phyloP scores from a whole-genome alignment of 805 yeast species.

The Cyberlindnera mississippiensis region DNA sequence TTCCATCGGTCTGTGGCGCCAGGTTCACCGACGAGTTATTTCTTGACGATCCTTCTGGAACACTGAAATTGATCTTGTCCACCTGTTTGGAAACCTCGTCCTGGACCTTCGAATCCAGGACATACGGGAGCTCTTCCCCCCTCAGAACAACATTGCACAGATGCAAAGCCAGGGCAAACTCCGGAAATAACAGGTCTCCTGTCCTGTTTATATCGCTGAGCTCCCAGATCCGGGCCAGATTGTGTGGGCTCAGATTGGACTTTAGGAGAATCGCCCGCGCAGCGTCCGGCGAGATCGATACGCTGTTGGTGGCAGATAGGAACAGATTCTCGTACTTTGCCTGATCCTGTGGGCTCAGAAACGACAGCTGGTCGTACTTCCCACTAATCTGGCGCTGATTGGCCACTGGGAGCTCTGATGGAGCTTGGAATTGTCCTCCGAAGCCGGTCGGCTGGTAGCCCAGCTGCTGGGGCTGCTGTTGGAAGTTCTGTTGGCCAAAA shows the following conservation, averaged over 20 bases:
- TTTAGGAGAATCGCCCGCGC: conserved; percentile 78
- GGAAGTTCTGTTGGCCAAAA: conserved; percentile 2
- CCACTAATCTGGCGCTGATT: conserved; percentile 1
- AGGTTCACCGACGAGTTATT: conserved; percentile 3
- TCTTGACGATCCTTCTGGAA: conserved; percentile 48
- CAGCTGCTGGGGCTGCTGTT: conserved; percentile 10
- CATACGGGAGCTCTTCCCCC: conserved; percentile 73
- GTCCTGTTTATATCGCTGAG: conserved; percentile 82
- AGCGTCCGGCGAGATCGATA: conserved; percentile 61
- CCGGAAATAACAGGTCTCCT: conserved; percentile 86
- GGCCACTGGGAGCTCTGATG: background rate
- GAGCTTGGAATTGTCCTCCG: background rate
- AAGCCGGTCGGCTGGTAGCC: conserved; percentile 4
- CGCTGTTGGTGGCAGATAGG: conserved; percentile 61
- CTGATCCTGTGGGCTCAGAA: conserved; percentile 82
- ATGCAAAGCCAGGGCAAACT: conserved; percentile 89
- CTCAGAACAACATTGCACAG: conserved; percentile 72
- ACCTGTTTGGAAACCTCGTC: conserved; percentile 85
- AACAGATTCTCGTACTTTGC: conserved; percentile 78
- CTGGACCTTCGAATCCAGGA: conserved; percentile 63
- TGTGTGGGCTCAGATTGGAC: conserved; percentile 70
- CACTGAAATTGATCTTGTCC: conserved; percentile 76
- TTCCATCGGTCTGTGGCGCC: conserved; percentile 14
- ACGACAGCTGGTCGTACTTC: conserved; percentile 54
- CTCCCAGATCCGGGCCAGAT: conserved; percentile 86